phyloP scores from a whole-genome alignment of 1,284 basidiomycete species.

The Irpex rosettiformis region DNA sequence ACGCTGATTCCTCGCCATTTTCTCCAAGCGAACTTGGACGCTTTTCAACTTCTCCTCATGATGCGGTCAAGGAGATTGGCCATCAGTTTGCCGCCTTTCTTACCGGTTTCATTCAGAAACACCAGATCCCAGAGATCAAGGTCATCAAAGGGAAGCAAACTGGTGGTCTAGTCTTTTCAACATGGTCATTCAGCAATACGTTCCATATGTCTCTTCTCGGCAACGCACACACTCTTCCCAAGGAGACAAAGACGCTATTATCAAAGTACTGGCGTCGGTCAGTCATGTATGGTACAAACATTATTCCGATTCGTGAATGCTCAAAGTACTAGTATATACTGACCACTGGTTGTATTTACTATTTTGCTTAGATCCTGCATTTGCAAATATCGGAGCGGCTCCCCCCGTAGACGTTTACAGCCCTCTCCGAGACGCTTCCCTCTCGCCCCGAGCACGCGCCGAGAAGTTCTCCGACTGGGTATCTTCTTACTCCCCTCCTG shows the following conservation, averaged over 20 bases:
- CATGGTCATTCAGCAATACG: conserved; percentile 57
- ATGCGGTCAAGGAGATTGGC: conserved; percentile 45
- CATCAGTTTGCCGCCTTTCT: conserved; percentile 72
- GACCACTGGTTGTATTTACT: neutral
- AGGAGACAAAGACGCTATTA: conserved; percentile 30
- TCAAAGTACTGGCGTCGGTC: conserved; percentile 31
- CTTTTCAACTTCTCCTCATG: neutral
- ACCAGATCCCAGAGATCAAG: conserved; percentile 69
- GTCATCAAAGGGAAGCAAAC: conserved; percentile 52
- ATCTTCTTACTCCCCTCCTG: conserved; percentile 9
- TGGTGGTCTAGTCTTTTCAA: conserved; percentile 45
- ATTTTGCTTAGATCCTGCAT: neutral
- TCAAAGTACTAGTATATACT: neutral
- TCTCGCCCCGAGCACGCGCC: neutral
- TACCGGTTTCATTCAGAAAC: conserved; percentile 85
- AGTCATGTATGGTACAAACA: conserved; percentile 1
- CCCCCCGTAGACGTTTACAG: conserved; percentile 7
- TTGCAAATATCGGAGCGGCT: neutral
- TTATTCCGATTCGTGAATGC: neutral
- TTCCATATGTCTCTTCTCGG: conserved; percentile 57
- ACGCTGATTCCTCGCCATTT: conserved; percentile 16
- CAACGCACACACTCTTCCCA: conserved; percentile 59
- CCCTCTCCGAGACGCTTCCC: conserved; percentile 10
- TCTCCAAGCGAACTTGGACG: conserved; percentile 13
- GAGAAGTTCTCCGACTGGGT: conserved; percentile 9